phyloP scores from a whole-genome alignment of 768 basidiomycete genomes.

The Grammothele lineata region DNA sequence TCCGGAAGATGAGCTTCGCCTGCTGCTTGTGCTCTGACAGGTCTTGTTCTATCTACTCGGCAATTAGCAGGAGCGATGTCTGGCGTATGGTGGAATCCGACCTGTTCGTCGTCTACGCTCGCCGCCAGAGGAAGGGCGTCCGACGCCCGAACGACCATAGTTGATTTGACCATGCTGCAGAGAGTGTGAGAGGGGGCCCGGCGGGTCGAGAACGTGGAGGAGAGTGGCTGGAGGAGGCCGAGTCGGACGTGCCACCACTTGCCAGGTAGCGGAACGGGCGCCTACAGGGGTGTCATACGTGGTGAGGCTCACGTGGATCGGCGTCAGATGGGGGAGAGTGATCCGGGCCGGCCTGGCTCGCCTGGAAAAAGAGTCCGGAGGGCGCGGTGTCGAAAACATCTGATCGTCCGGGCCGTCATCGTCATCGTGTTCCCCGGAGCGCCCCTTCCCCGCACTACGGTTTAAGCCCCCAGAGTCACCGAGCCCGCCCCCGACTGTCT shows the following conservation, averaged over 20 bases:
- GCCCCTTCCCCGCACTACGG: too few species aligned
- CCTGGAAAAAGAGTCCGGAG: too few species aligned
- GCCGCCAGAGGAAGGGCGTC: constrained; percentile 91
- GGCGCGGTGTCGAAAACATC: too few species aligned
- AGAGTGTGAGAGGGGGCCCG: neutral
- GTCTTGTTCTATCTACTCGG: constrained; percentile 80
- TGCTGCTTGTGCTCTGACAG: constrained; percentile 99
- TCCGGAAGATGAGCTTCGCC: constrained; percentile 92
- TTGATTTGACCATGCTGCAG: constrained; percentile 74
- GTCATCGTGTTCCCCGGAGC: too few species aligned
- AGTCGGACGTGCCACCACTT: neutral
- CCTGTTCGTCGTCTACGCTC: constrained; percentile 96
- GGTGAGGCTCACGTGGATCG: constrained; percentile 10
- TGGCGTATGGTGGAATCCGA: constrained; percentile 28
- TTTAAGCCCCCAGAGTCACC: too few species aligned
- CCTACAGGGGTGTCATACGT: too few species aligned
- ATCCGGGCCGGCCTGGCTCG: neutral
- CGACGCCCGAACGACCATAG: constrained; percentile 77
- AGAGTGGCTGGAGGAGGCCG: neutral
- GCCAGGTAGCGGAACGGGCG: constrained; percentile 6
- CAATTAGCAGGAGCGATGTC: constrained; percentile 10
- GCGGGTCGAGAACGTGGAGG: neutral
- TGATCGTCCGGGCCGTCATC: too few species aligned
- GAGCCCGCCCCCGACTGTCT: too few species aligned
- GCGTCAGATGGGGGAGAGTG: too few species aligned